These are phyloP conservation scores for Geranium brycei DNA, from an alignment of 345 rosid genomes.

Conservation along the genomic window DNA sequence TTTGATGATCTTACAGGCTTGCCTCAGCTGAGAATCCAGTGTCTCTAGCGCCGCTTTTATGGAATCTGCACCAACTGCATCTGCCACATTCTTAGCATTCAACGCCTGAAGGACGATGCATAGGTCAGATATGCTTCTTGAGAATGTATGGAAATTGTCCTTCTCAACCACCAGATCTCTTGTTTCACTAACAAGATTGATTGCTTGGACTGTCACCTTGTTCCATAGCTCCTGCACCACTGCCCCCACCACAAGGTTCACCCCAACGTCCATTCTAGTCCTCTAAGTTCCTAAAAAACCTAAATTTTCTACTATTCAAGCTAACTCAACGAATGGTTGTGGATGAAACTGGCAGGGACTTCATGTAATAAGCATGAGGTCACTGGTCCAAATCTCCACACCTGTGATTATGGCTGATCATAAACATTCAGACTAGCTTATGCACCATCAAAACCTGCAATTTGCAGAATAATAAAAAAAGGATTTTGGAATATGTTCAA, in stretches of 20 bases:
- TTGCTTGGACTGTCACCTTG: conserved; percentile 20
- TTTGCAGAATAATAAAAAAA: background rate
- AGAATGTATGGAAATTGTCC: conserved; percentile 25
- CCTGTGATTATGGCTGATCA: no score
- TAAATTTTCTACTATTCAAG: no score
- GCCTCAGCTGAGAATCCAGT: conserved; percentile 17
- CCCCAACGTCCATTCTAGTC: conserved; percentile 8
- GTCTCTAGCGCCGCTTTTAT: conserved; percentile 19
- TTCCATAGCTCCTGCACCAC: conserved; percentile 31
- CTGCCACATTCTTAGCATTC: conserved; percentile 22
- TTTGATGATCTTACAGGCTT: conserved; percentile 19
- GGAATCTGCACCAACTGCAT: conserved; percentile 21
- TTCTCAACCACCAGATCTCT: conserved; percentile 25
- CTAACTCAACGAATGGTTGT: no score
- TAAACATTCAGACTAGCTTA: no score
- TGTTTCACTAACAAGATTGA: conserved; percentile 22
- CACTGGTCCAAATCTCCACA: no score
- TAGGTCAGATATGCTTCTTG: conserved; percentile 20
- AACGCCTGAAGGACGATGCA: conserved; percentile 16
- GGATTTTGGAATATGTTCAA: no score
- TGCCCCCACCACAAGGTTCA: conserved; percentile 13
- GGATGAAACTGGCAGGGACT: no score
- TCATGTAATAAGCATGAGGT: no score
- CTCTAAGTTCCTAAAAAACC: background rate
- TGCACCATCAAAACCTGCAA: background rate